Conservation (phyloP, 768 basidiomycete genomes). For the Rhodotorula diobovata region DNA sequence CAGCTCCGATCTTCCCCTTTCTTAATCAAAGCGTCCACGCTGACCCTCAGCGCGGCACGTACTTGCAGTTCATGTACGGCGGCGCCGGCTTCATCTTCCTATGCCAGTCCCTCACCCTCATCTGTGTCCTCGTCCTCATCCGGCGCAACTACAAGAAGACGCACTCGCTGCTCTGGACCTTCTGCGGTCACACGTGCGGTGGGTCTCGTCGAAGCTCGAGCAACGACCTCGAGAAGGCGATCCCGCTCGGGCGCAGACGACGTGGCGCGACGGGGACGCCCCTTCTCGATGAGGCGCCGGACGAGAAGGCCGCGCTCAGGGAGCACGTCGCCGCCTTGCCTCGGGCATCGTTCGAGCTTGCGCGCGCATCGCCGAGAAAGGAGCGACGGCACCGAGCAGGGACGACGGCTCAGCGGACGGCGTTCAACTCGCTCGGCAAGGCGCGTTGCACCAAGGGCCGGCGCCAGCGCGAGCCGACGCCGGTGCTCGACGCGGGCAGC, state of each 20-base stretch:
- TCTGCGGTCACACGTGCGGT: constrained; percentile 10
- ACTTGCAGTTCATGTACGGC: constrained; percentile 4
- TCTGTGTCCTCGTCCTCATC: constrained; percentile 17
- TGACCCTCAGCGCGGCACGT: too few relatives aligned
- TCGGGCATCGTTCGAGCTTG: neutral
- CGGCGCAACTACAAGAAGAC: constrained; percentile 12
- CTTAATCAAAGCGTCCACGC: too few relatives aligned
- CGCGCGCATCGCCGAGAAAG: neutral
- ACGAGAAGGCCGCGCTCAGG: neutral
- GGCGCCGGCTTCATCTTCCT: constrained; percentile 9
- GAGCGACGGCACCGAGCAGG: neutral
- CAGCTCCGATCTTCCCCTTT: too few relatives aligned
- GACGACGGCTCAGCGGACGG: neutral
- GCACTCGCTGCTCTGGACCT: constrained; percentile 16
- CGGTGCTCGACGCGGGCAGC: too few relatives aligned
- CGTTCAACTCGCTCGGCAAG: neutral
- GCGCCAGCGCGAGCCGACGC: too few relatives aligned
- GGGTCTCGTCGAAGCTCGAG: neutral
- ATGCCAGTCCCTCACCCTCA: constrained; percentile 15
- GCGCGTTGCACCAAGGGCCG: too few relatives aligned
- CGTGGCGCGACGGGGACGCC: neutral
- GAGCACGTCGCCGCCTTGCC: neutral
- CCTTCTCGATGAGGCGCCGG: neutral
- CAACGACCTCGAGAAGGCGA: constrained; percentile 13
- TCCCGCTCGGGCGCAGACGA: neutral